Percentiles rank a stretch among this genome's conserved stretches.
Conservation (phyloP, 139 green algal species). For the Auxenochlorella pyrenoidosa region DNA sequence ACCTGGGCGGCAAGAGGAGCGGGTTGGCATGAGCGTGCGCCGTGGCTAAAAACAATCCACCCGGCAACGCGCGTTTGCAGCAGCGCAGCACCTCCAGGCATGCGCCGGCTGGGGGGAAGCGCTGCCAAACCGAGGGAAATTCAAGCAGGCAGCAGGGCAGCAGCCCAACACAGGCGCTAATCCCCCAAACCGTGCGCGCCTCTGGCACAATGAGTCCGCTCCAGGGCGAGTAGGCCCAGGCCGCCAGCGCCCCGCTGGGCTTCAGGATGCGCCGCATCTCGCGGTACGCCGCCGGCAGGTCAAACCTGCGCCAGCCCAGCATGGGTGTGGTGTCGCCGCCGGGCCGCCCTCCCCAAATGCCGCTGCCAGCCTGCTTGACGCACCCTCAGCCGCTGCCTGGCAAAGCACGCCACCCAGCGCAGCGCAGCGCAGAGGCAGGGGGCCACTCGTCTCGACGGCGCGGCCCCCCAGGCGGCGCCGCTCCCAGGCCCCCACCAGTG, state of each 20-base stretch:
- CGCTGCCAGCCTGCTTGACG: not conserved
- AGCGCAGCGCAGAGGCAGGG: no score
- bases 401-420: no score
- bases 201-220: no score
- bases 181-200: no score
- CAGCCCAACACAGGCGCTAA: not conserved
- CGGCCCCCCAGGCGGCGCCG: no score
- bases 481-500: not conserved
- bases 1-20: not conserved
- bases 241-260: not conserved
- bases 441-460: no score
- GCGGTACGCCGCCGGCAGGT: constrained; percentile 8
- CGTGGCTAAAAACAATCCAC: not conserved
- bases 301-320: not conserved
- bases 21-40: no score
- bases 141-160: no score
- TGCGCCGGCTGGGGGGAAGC: no score
- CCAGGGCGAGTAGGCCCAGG: constrained; percentile 4
- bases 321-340: not conserved
- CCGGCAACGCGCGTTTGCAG: not conserved
- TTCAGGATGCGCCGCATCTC: constrained; percentile 14
- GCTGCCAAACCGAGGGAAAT: no score
- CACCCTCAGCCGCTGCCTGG: not conserved
- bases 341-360: not conserved
- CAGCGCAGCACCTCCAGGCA: no score